Evolutionary conservation across 2,329 filamentous ascomycete genomes (phyloP).

Genomic region (Blastomyces parvus): DNA sequence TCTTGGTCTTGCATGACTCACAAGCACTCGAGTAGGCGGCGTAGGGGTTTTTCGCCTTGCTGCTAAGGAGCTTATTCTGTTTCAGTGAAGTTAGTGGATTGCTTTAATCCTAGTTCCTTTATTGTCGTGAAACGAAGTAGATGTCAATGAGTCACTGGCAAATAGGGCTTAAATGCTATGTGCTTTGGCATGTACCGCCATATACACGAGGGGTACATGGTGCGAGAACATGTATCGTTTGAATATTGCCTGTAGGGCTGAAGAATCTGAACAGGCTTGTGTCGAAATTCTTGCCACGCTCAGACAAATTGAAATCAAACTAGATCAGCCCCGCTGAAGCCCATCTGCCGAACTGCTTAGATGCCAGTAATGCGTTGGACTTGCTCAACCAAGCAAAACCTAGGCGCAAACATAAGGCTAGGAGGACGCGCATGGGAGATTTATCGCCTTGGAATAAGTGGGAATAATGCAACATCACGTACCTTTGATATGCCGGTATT

Average conservation of each 20-base stretch:
- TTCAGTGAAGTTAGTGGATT: neutral
- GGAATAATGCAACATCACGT: constrained; percentile 12
- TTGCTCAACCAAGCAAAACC: neutral
- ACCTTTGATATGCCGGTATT: constrained; percentile 53
- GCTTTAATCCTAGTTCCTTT: neutral
- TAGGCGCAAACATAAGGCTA: neutral
- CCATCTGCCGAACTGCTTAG: neutral
- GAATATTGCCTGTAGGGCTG: neutral
- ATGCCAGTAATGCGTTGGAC: neutral
- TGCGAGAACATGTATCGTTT: neutral
- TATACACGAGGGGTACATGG: neutral
- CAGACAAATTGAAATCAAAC: neutral
- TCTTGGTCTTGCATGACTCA: constrained; percentile 53
- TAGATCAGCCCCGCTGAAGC: neutral
- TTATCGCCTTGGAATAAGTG: neutral
- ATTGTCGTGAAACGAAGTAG: neutral
- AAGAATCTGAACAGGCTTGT: neutral
- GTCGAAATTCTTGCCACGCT: neutral
- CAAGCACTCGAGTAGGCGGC: constrained; percentile 55
- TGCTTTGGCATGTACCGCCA: neutral
- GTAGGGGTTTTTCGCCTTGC: constrained; percentile 57
- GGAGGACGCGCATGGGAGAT: neutral
- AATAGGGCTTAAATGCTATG: neutral
- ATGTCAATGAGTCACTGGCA: neutral
- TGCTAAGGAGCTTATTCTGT: constrained; percentile 55